Percentiles rank a stretch among this genome's conserved stretches.
These are phyloP conservation scores for Paramecium octaurelia DNA, from an alignment of 73 alveolate genomes.

Conservation along the genomic window DNA sequence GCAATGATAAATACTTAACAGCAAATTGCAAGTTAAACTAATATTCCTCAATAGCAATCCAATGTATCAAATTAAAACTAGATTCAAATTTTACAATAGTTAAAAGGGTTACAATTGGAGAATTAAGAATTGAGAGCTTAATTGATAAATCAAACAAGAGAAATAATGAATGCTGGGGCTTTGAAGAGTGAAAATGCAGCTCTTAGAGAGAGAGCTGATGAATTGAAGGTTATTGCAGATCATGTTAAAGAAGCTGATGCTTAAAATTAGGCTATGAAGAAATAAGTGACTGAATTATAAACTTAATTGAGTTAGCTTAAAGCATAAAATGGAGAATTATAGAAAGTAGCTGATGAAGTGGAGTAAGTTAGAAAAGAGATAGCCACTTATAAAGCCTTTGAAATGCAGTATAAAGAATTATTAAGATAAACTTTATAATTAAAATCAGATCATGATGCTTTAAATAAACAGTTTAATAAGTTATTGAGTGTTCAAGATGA, in stretches of 20 bases:
- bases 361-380: not conserved
- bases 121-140: slow-evolving; percentile 33
- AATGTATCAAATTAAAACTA: not conserved
- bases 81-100: not conserved
- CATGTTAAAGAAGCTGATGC: slow-evolving; percentile 1
- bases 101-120: not conserved
- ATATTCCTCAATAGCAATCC: not conserved
- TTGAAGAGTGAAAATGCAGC: not conserved
- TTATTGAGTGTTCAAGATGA: slow-evolving; percentile 12
- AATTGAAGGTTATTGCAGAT: slow-evolving; percentile 8
- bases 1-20: not conserved
- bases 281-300: not conserved
- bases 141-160: slow-evolving; percentile 19
- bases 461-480: slow-evolving; percentile 9
- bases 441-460: slow-evolving; percentile 38
- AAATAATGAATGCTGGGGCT: slow-evolving; percentile 24
- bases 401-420: not conserved
- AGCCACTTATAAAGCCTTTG: slow-evolving; percentile 23
- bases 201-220: slow-evolving; percentile 17
- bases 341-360: slow-evolving; percentile 23
- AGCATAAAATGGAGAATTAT: slow-evolving; percentile 10
- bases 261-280: not conserved
- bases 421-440: not conserved
- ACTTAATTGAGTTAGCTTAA: not conserved
- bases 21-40: not conserved